These are phyloP conservation scores for Capronia coronata DNA, from an alignment of 2,329 filamentous ascomycete species.

Conservation along the genomic window DNA sequence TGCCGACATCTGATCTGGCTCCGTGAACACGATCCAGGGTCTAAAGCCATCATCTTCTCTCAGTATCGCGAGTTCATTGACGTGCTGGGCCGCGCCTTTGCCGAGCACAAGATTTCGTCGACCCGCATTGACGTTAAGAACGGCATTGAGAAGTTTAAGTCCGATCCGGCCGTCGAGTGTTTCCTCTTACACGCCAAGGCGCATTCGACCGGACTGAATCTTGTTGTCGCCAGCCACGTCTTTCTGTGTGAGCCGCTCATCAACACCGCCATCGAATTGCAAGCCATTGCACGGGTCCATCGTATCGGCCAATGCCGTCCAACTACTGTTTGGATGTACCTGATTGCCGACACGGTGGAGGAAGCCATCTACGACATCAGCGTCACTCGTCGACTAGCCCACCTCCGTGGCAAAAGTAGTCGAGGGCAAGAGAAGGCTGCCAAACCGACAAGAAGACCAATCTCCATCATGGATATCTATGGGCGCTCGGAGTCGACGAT, in stretches of 20 bases:
- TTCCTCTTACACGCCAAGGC: conserved; percentile 86
- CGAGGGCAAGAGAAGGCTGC: background rate
- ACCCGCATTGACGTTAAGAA: conserved; percentile 61
- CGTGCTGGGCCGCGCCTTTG: conserved; percentile 65
- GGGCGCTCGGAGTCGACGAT: conserved; percentile 24
- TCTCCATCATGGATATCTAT: conserved; percentile 33
- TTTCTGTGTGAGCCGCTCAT: conserved; percentile 91
- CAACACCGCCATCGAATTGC: conserved; percentile 87
- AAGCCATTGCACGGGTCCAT: conserved; percentile 91
- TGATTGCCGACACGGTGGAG: conserved; percentile 85
- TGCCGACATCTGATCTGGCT: conserved; percentile 80
- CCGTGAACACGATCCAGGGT: conserved; percentile 71
- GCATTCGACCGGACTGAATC: conserved; percentile 79
- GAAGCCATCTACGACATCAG: conserved; percentile 86
- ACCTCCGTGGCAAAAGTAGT: conserved; percentile 52
- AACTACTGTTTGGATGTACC: conserved; percentile 92
- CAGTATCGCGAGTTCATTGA: conserved; percentile 78
- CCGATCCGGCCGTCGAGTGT: conserved; percentile 66
- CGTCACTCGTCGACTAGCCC: conserved; percentile 67
- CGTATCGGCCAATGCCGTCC: conserved; percentile 82
- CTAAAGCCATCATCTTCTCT: conserved; percentile 91
- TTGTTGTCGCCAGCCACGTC: conserved; percentile 88
- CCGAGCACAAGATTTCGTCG: conserved; percentile 64
- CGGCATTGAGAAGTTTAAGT: conserved; percentile 70
- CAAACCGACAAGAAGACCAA: conserved; percentile 20